Evolutionary conservation across 148 eudicot genomes (phyloP).

Genomic region (Vaccinium vitisidaea): DNA sequence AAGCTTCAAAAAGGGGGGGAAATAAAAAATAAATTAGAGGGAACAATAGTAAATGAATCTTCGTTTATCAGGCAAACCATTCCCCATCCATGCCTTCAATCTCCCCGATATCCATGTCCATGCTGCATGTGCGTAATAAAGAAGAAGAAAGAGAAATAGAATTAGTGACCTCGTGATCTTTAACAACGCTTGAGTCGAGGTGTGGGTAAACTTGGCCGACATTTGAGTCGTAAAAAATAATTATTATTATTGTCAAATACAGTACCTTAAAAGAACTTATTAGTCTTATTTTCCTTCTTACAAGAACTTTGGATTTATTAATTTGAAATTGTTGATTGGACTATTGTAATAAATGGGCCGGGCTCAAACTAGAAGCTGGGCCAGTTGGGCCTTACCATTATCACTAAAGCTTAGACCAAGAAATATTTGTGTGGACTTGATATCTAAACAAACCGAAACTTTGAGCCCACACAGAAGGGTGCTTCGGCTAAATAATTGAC

Average conservation of each 20-base stretch:
- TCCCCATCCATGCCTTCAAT: slow-evolving; percentile 82
- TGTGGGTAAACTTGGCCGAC: no score
- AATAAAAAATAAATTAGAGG: slow-evolving; percentile 6
- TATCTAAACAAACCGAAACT: background rate
- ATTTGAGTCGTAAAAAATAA: no score
- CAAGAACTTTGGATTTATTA: no score
- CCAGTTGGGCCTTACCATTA: background rate
- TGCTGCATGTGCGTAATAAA: slow-evolving; percentile 36
- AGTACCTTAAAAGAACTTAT: no score
- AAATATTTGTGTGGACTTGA: no score
- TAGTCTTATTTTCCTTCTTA: no score
- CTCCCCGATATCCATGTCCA: slow-evolving; percentile 86
- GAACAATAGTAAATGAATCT: slow-evolving; percentile 8
- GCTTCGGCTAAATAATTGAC: no score
- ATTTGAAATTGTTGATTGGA: no score
- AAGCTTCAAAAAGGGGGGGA: background rate
- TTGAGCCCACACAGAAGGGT: background rate
- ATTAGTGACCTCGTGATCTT: background rate
- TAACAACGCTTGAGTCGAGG: background rate
- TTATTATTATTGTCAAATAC: no score
- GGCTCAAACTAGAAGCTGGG: background rate
- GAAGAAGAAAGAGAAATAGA: background rate
- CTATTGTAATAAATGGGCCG: background rate
- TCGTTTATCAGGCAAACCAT: slow-evolving; percentile 51
- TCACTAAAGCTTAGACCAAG: background rate